Percentiles rank a stretch among this genome's conserved stretches.
Evolutionary conservation across 1,139 yeast genomes (phyloP).

Genomic region (Blastobotrys ciferrii): DNA sequence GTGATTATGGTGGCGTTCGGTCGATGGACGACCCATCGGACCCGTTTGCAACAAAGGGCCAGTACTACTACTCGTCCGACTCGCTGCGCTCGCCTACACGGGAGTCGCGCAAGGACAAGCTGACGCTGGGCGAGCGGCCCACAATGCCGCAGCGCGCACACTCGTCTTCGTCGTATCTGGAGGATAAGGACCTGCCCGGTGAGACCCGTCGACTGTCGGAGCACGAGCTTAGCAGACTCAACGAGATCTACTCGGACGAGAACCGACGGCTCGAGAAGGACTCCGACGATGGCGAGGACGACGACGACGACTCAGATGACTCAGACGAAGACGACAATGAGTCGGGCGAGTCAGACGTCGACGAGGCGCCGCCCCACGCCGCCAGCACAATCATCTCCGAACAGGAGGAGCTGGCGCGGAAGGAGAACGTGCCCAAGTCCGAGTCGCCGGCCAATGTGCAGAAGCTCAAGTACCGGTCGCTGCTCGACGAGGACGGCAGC

Average conservation of each 20-base stretch:
- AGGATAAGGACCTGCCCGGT: background rate
- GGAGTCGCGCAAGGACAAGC: background rate
- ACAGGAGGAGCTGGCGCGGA: conserved; percentile 2
- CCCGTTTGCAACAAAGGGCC: conserved; percentile 16
- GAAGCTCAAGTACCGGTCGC: conserved; percentile 34
- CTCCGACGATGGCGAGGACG: conserved; percentile 20
- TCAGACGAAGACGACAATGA: conserved; percentile 21
- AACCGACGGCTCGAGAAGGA: conserved; percentile 20
- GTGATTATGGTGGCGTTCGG: conserved; percentile 9
- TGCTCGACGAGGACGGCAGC: conserved; percentile 43
- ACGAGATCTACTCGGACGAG: background rate
- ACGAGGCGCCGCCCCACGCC: background rate
- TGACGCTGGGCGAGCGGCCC: background rate
- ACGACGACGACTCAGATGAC: conserved; percentile 15
- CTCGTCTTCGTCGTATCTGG: conserved; percentile 5
- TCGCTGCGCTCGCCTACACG: conserved; percentile 11
- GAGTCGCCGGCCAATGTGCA: conserved; percentile 16
- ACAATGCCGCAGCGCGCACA: background rate
- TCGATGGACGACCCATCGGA: conserved; percentile 15
- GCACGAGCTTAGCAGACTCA: background rate
- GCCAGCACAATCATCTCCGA: background rate
- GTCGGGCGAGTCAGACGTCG: conserved; percentile 16
- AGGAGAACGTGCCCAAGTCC: conserved; percentile 9
- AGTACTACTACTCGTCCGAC: conserved; percentile 17
- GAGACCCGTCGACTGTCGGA: background rate